A percentile compares a stretch with the other conserved stretches of the same genome.
Evolutionary conservation across 2,329 filamentous ascomycete species (phyloP).

Genomic region (Botryosphaeria dothidea): DNA sequence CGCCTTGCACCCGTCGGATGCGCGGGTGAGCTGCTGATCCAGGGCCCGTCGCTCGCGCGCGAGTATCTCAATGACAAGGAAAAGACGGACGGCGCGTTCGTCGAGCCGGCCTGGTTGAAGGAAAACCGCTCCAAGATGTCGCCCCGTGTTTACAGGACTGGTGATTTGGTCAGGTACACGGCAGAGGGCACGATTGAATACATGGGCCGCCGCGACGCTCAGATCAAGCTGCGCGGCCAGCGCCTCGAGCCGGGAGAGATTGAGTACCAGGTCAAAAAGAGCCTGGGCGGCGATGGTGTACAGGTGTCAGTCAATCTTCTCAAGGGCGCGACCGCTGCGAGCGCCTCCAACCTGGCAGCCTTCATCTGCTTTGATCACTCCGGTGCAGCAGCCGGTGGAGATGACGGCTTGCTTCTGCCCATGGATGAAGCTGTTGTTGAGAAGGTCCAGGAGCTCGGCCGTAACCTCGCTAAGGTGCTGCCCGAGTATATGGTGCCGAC

Average conservation of each 20-base stretch:
- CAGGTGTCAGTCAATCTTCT: neutral
- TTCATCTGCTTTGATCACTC: neutral
- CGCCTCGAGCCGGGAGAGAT: constrained; percentile 50
- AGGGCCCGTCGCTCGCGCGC: constrained; percentile 53
- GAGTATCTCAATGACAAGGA: constrained; percentile 30
- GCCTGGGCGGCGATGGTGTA: neutral
- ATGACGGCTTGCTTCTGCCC: neutral
- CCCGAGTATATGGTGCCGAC: constrained; percentile 43
- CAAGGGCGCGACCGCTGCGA: neutral
- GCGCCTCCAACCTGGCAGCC: neutral
- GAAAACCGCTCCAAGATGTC: constrained; percentile 17
- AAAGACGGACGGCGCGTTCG: constrained; percentile 30
- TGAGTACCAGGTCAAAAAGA: constrained; percentile 42
- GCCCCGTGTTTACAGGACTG: constrained; percentile 34
- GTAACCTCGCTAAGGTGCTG: constrained; percentile 23
- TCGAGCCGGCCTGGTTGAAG: constrained; percentile 29
- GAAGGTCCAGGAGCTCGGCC: neutral
- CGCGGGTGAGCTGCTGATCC: constrained; percentile 58
- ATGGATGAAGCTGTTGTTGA: neutral
- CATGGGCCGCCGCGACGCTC: constrained; percentile 35
- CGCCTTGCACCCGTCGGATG: constrained; percentile 33
- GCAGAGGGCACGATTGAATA: constrained; percentile 37
- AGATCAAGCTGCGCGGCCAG: constrained; percentile 45
- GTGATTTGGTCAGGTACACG: constrained; percentile 35
- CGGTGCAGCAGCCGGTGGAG: neutral